Evolutionary conservation across 352 stramenopile genomes (phyloP).

Genomic region (Pythium rhizo-oryzae): DNA sequence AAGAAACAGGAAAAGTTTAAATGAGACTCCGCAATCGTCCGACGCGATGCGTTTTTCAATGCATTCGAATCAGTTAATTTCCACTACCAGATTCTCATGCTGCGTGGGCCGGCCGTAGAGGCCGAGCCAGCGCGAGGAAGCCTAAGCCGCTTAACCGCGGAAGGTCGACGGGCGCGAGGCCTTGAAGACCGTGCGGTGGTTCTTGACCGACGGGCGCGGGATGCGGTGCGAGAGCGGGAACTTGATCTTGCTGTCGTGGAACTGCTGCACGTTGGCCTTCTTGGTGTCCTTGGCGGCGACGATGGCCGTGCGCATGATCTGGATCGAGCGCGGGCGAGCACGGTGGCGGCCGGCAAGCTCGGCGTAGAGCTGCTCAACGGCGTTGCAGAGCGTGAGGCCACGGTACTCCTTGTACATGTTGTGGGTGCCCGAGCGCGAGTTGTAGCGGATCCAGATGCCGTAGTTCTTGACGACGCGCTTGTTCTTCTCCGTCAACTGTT

Average conservation of each 20-base stretch:
- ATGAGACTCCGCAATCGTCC: slow-evolving; percentile 30
- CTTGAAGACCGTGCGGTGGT: slow-evolving; percentile 96
- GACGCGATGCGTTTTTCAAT: slow-evolving; percentile 25
- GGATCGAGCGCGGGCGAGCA: slow-evolving; percentile 96
- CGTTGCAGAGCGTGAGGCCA: slow-evolving; percentile 96
- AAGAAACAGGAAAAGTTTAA: not conserved
- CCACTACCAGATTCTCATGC: slow-evolving; percentile 12
- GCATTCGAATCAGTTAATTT: slow-evolving; percentile 11
- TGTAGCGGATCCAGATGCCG: slow-evolving; percentile 99
- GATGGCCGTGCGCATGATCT: slow-evolving; percentile 99
- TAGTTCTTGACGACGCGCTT: slow-evolving; percentile 99
- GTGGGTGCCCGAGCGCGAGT: slow-evolving; percentile 99
- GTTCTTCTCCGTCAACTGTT: slow-evolving; percentile 98
- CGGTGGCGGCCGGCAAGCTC: slow-evolving; percentile 99
- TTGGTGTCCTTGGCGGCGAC: slow-evolving; percentile 96
- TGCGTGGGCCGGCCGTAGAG: not conserved
- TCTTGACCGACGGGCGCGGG: slow-evolving; percentile 92
- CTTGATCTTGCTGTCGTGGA: slow-evolving; percentile 96
- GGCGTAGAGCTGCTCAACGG: slow-evolving; percentile 98
- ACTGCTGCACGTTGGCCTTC: slow-evolving; percentile 97
- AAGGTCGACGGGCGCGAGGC: slow-evolving; percentile 97
- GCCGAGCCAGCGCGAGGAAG: not conserved
- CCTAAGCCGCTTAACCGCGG: slow-evolving; percentile 92
- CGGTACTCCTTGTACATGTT: slow-evolving; percentile 99
- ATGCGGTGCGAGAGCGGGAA: slow-evolving; percentile 99